Base-by-base conservation (phyloP, 2,329 filamentous ascomycete species). In the Colletotrichum nymphaeae region DNA sequence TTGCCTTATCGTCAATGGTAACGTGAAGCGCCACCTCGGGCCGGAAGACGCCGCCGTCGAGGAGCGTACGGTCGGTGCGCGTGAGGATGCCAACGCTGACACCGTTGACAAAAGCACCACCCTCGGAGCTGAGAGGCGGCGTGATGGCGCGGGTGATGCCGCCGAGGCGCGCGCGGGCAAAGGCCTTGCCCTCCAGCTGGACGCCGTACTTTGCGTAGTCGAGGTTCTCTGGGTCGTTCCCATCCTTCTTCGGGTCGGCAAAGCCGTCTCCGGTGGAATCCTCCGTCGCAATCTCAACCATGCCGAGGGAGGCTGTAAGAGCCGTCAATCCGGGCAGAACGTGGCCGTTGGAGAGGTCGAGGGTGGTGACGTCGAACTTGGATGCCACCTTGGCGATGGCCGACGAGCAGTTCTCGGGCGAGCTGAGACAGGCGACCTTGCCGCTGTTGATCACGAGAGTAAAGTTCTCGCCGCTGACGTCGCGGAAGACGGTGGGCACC, bases 291-390 rank as follows among this genome's bases (percentile, higher is more conserved):
- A 90, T 89, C 76, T 90, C 89, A 12, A 80, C 78, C 4, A 90
- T 79, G 1, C 89, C 89, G 2, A 90, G 82, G 8, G 79, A 77
- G 5, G 82, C 81, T 4, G 86, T 84, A 42, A 90, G 81, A 2
- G 86, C 84, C n/a, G 85, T 88, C 37, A 90, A 77, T 0, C 87
- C 84, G 3, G 88, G 85, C 8, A 85, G 82, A 46, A 89, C 76
- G 73, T 88, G 79, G 3, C 87, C 88, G 55, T 89, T 80, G 16
- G 80, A 58, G 4, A 89, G 81, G 4, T 79, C 42, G 19, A 89
- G 77, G 32, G 67, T 66, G 1, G 76, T 73, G 6, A 76, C 69
- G 37, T 80, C 78, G 1, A 75, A 58, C 8, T 56, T 66, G 57
- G 86, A 86, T 5, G 76, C 22, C 1, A 81, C 80, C 2, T 69